phyloP scores from a whole-genome alignment of 257 asterid species.

The Perilla frutescens region DNA sequence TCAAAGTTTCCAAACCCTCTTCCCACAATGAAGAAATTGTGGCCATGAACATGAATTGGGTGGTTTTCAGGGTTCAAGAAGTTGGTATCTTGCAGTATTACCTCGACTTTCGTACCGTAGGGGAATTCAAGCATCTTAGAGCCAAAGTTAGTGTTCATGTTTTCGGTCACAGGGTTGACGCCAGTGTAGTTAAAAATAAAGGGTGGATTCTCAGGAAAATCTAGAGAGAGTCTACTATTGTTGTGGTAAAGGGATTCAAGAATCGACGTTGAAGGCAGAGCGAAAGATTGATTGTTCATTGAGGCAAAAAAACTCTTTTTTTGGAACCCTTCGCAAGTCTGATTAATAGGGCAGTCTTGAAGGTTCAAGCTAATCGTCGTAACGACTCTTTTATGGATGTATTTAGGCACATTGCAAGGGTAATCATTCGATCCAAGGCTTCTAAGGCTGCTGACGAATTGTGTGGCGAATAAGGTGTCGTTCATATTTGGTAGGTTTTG shows the following conservation, averaged over 20 bases:
- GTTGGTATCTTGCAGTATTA: conserved; percentile 69
- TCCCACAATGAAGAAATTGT: conserved; percentile 75
- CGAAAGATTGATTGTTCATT: conserved; percentile 77
- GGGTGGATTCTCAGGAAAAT: conserved; percentile 71
- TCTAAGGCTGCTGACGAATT: conserved; percentile 44
- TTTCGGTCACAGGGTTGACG: conserved; percentile 54
- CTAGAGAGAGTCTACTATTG: conserved; percentile 12
- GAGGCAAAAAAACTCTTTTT: conserved; percentile 70
- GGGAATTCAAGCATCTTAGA: conserved; percentile 51
- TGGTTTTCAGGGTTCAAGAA: conserved; percentile 73
- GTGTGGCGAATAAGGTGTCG: conserved; percentile 64
- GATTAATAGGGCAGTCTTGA: conserved; percentile 77
- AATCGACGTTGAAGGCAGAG: conserved; percentile 56
- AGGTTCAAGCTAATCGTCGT: conserved; percentile 70
- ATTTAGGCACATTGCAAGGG: conserved; percentile 75
- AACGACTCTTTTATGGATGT: conserved; percentile 50
- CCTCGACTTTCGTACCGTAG: conserved; percentile 63
- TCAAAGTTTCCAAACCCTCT: conserved; percentile 78
- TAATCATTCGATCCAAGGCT: conserved; percentile 61
- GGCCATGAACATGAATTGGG: conserved; percentile 83
- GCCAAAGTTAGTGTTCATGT: conserved; percentile 70
- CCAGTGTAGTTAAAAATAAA: conserved; percentile 70
- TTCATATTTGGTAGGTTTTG: conserved; percentile 58
- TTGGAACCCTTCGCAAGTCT: conserved; percentile 64
- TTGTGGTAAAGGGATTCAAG: conserved; percentile 66